Evolutionary conservation across 345 rosid species (phyloP).

Genomic region (Cardamine resedifolia): DNA sequence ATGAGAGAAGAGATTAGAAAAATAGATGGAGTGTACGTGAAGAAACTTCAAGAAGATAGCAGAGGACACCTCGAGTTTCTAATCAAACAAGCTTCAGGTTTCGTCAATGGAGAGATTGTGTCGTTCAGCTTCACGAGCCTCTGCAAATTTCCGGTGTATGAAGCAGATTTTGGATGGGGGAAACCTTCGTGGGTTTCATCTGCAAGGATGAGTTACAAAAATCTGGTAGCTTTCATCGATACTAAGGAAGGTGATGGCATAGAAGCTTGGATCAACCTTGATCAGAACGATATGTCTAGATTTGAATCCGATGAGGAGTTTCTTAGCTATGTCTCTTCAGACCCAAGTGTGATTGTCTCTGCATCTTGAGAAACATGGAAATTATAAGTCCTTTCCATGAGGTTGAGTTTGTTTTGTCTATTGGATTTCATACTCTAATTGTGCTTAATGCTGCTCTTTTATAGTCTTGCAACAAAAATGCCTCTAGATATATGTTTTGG

Average conservation of each 20-base stretch:
- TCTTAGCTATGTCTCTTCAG: conserved; percentile 20
- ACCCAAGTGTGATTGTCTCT: conserved; percentile 18
- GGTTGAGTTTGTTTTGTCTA: background rate
- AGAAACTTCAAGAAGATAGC: conserved; percentile 35
- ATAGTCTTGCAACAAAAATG: background rate
- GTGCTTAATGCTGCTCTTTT: background rate
- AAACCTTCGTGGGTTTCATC: conserved; percentile 30
- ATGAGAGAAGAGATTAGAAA: conserved; percentile 36
- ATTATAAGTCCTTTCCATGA: background rate
- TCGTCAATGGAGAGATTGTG: conserved; percentile 31
- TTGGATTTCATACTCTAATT: background rate
- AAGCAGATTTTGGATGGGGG: conserved; percentile 35
- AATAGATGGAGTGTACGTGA: conserved; percentile 34
- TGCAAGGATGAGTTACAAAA: conserved; percentile 24
- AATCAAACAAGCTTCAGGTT: conserved; percentile 17
- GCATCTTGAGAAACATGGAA: background rate
- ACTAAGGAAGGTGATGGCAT: conserved; percentile 27
- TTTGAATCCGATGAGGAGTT: conserved; percentile 26
- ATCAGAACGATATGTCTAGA: conserved; percentile 27
- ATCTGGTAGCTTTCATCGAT: conserved; percentile 17
- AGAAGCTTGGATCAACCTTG: conserved; percentile 31
- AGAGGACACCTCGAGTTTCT: conserved; percentile 29
- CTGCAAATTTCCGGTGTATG: conserved; percentile 25
- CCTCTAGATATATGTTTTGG: background rate
- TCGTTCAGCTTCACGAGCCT: conserved; percentile 30